Percentiles rank a stretch among this genome's conserved stretches.
These are phyloP conservation scores for Amaranthus cruentus DNA, from an alignment of 148 eudicot species.

Conservation along the genomic window DNA sequence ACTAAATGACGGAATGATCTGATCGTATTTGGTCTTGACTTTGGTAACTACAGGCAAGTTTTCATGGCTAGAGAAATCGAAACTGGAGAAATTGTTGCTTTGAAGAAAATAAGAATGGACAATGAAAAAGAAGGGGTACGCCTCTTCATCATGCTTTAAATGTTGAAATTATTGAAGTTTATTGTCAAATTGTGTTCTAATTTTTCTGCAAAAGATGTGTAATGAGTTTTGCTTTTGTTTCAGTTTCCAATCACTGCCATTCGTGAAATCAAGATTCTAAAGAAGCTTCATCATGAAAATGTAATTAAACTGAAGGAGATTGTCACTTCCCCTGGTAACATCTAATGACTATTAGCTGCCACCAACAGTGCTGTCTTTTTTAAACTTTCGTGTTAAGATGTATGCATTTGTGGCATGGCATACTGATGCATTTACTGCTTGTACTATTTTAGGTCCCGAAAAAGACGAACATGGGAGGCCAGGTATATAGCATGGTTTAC, in stretches of 20 bases:
- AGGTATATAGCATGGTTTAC: slow-evolving; percentile 12
- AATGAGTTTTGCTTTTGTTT: slow-evolving; percentile 5
- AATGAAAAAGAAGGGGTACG: slow-evolving; percentile 91
- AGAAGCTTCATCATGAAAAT: slow-evolving; percentile 54
- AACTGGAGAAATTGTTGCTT: slow-evolving; percentile 84
- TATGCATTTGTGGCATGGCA: not conserved
- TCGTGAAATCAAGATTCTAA: slow-evolving; percentile 53
- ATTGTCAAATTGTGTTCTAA: not conserved
- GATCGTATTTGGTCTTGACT: not conserved
- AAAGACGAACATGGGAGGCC: slow-evolving; percentile 29
- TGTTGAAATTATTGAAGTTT: not conserved
- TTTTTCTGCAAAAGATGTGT: not conserved
- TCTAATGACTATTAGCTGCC: not conserved
- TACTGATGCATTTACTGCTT: not conserved
- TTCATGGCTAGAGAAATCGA: slow-evolving; percentile 76
- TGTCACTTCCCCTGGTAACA: slow-evolving; percentile 53
- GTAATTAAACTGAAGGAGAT: slow-evolving; percentile 54
- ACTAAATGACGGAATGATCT: not conserved
- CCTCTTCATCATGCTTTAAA: not conserved
- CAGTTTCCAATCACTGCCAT: slow-evolving; percentile 58
- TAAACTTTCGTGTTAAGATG: not conserved
- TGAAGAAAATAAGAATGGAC: slow-evolving; percentile 86
- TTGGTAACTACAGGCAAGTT: slow-evolving; percentile 51
- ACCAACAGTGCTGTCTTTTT: not conserved
- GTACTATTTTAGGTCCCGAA: slow-evolving; percentile 22